Base-by-base conservation (phyloP, 352 stramenopile genomes). In the Globisporangium camurandrum region DNA sequence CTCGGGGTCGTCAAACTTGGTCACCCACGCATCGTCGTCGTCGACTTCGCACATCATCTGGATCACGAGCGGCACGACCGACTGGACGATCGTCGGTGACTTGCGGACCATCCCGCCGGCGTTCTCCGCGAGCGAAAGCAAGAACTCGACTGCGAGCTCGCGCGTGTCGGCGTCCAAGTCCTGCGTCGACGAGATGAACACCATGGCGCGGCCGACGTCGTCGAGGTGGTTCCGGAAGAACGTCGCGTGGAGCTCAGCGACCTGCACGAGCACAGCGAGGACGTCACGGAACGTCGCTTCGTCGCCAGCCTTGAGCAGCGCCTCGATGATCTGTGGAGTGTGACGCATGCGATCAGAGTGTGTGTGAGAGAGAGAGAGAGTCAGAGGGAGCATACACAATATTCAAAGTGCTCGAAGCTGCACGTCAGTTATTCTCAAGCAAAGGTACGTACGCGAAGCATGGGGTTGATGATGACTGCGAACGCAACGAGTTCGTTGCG, bases 61-160 rank as follows among this genome's bases (percentile, higher is more conserved):
- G 27, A 93, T 69, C n/a, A 76, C 75, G 16, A 86, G 63, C 37
- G 80, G 80, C 39, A 93, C 76, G 20, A 92, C 57, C 24, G 60
- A 71, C 50, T 78, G 67, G 33, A 88, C 71, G 31, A 88, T 67
- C 34, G 66, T 69, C 24, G 69, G 60, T 31, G 66, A 75, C 65
- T 94, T 92, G 74, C 80, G 80, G 39, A 88, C 75, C 72, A 88
- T 88, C 37, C 75, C 77, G 31, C 81, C 81, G 30, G 83, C 83
- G 46, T 88, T 86, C 50, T 90, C 81, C 39, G 74, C 84, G 17
- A 94, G 54, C 28, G 78, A 84, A 17, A 94, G 67, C 36, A 94
- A 47, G 56, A 92, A 89, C 58, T 94, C 83, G 20, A 92, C 69
- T 17, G 76, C 78, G 19, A 94, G 69, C 44, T 89, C 75, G 38